Percentiles rank a stretch among this genome's conserved stretches.
phyloP scores from a whole-genome alignment of 768 basidiomycete genomes.

The Trametes gibbosa region DNA sequence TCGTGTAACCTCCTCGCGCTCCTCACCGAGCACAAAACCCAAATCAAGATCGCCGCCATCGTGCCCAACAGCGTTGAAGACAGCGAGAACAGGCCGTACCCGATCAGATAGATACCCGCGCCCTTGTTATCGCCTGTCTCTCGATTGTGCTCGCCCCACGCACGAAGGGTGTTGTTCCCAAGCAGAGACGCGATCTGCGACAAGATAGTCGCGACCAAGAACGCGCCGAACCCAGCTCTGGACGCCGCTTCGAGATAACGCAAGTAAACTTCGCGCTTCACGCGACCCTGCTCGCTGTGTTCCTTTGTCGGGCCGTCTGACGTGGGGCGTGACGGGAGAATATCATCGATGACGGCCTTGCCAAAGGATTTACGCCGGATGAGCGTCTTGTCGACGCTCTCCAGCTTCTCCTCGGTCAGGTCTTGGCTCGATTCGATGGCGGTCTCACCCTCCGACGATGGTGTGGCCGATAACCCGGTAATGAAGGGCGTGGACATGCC shows the following conservation, averaged over 20 bases:
- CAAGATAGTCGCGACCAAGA: slow-evolving; percentile 50
- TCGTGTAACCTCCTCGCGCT: slow-evolving; percentile 79
- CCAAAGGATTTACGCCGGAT: slow-evolving; percentile 54
- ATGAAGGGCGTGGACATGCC: slow-evolving; percentile 32
- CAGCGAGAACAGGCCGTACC: slow-evolving; percentile 69
- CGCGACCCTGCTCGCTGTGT: slow-evolving; percentile 76
- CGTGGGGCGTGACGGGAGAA: slow-evolving; percentile 37
- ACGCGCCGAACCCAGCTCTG: slow-evolving; percentile 57
- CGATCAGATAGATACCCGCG: slow-evolving; percentile 54
- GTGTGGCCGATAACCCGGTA: slow-evolving; percentile 27
- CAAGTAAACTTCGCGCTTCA: slow-evolving; percentile 73
- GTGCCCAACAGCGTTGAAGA: slow-evolving; percentile 53
- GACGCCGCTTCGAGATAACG: slow-evolving; percentile 82
- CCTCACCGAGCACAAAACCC: slow-evolving; percentile 73
- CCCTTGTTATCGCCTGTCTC: slow-evolving; percentile 54
- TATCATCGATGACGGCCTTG: slow-evolving; percentile 49
- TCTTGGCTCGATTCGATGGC: slow-evolving; percentile 21
- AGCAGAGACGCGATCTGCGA: slow-evolving; percentile 61
- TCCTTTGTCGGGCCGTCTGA: slow-evolving; percentile 59
- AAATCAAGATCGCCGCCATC: slow-evolving; percentile 61
- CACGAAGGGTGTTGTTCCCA: slow-evolving; percentile 65
- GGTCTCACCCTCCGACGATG: slow-evolving; percentile 26
- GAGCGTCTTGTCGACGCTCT: slow-evolving; percentile 53
- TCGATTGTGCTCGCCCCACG: slow-evolving; percentile 81
- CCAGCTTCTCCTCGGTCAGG: slow-evolving; percentile 27